Evolutionary conservation across 768 basidiomycete genomes (phyloP), one percentile per base, ranked within the genome.

Genomic region (Boletus edulis): DNA sequence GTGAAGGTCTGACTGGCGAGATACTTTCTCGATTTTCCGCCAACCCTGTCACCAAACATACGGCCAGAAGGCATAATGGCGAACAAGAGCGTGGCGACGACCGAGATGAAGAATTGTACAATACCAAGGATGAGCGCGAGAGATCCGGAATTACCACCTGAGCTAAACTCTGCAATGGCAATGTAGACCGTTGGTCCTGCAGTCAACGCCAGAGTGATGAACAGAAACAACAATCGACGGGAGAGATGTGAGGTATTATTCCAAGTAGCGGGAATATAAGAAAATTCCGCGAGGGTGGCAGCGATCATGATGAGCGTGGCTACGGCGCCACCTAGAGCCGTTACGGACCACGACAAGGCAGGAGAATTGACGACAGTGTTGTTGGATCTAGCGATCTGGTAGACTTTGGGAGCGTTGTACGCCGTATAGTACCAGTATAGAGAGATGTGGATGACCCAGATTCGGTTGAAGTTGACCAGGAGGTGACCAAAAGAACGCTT

Each of bases 1-100:
- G 97, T 98, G 75, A 99, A 98, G 0, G 97, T 98, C 70, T 99
- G 97, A 59, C 88, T 94, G 9, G 97, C 97, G 43, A 99, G 89
- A 70, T 99, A 98, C 69, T 99, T 99, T 60, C 97, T 79, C 14
- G 87, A 87, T 75, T 96, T 98, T 48, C 96, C 90, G 0, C 89
- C 92, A 0, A 99, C 97, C 51, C 96, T 85, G 70, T 99, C 97
- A 32, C 97, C 97, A 67, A 99, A 99, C 94, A 98, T 98, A 18
- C 96, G 86, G 0, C 94, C 97, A 1, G 94, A 97, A 0, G 97
- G 97, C 74, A 99, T 84, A 67, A 92, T 79, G 24, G 91, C 83
- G 70, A 98, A 98, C 9, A 95, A 79, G 49, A 95, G 75, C 1
- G 92, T 92, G 9, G 89, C 91, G 51, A 85, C 73, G 47, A 93